Evolutionary conservation across 1,139 yeast genomes (phyloP).

Genomic region (Wickerhamomyces sp.): DNA sequence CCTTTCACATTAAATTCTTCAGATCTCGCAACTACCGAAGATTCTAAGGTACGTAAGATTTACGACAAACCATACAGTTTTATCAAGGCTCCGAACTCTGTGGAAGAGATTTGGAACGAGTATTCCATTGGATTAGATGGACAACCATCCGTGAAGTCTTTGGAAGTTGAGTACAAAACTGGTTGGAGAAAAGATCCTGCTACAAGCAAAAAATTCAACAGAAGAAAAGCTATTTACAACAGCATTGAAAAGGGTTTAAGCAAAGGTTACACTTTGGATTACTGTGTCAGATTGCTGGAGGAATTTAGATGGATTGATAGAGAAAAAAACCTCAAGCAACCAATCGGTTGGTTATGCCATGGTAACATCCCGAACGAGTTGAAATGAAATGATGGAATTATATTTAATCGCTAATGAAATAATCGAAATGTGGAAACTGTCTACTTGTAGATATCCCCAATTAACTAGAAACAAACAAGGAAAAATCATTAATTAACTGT

Average conservation of each 20-base stretch:
- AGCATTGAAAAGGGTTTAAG: constrained; percentile 34
- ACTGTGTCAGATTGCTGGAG: constrained; percentile 31
- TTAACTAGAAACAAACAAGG: too few species aligned
- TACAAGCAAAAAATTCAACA: constrained; percentile 32
- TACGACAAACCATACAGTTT: constrained; percentile 31
- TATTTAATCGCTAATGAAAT: too few species aligned
- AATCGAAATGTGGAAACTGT: too few species aligned
- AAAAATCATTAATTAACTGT: too few species aligned
- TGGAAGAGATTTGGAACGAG: constrained; percentile 36
- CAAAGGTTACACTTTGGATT: constrained; percentile 29
- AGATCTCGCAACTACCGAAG: constrained; percentile 1
- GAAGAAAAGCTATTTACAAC: constrained; percentile 34
- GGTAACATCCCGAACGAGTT: constrained; percentile 23
- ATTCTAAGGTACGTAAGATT: constrained; percentile 23
- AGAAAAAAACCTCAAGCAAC: constrained; percentile 30
- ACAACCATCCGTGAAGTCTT: constrained; percentile 33
- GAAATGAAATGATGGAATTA: not conserved
- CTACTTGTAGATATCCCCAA: too few species aligned
- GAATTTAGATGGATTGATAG: constrained; percentile 29
- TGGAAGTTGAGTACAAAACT: constrained; percentile 33
- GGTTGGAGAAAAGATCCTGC: constrained; percentile 39
- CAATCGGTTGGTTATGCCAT: constrained; percentile 37
- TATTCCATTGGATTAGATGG: constrained; percentile 32
- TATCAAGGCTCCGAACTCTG: constrained; percentile 34
- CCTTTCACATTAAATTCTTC: constrained; percentile 8